These are phyloP conservation scores for Luffa acutangula DNA, from an alignment of 306 rosid species.

Conservation along the genomic window DNA sequence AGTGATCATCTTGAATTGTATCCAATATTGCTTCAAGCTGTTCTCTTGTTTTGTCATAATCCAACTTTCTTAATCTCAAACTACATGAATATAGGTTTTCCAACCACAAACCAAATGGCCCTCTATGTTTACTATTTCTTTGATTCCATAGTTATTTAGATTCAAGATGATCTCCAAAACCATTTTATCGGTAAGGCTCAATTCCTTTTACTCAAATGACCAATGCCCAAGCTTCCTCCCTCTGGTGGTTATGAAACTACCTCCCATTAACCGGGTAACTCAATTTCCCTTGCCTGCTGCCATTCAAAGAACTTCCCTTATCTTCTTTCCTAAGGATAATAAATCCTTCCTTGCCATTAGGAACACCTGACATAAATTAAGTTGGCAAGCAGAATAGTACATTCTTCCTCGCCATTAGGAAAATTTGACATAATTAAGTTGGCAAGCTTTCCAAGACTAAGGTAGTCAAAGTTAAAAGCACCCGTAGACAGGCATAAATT, in stretches of 20 bases:
- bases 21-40: not conserved
- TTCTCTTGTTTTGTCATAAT: not conserved
- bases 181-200: not conserved
- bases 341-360: not conserved
- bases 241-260: not conserved
- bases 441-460: not conserved
- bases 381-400: not conserved
- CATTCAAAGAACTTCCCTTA: not conserved
- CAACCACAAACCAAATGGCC: not conserved
- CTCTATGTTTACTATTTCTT: not conserved
- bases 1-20: not conserved
- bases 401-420: not conserved
- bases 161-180: not conserved
- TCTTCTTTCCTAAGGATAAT: not conserved
- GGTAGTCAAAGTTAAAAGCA: not conserved
- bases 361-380: not conserved
- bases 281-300: not conserved
- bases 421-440: not conserved
- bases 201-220: not conserved
- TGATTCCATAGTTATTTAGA: not conserved
- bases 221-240: not conserved
- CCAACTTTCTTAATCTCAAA: not conserved
- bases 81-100: not conserved
- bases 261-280: not conserved
- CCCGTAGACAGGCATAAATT: not conserved